Evolutionary conservation across 2,329 filamentous ascomycete species (phyloP).

Genomic region (Pseudocercospora crystallina): DNA sequence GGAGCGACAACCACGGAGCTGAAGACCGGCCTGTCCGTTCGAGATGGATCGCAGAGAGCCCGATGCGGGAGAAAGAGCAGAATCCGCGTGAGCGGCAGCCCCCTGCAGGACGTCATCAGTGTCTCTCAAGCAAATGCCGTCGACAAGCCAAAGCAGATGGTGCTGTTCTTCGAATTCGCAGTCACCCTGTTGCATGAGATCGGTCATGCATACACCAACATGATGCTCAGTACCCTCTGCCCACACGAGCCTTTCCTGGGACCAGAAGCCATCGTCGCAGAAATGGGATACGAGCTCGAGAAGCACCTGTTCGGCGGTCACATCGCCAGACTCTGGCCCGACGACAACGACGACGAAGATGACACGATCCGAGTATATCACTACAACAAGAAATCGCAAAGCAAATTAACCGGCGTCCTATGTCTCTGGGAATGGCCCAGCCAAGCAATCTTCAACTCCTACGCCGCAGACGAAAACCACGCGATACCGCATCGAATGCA

Average conservation of each 20-base stretch:
- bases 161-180: not conserved
- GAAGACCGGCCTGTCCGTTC: not conserved
- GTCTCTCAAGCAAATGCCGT: no score
- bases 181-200: not conserved
- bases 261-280: not conserved
- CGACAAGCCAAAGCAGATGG: not conserved
- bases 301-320: not conserved
- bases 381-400: not conserved
- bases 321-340: not conserved
- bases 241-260: not conserved
- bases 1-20: not conserved
- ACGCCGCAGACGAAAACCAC: not conserved
- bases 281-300: conserved; percentile 1
- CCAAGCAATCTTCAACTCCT: not conserved
- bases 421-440: not conserved
- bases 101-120: no score
- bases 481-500: not conserved
- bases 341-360: no score
- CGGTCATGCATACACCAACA: not conserved
- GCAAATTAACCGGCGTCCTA: not conserved
- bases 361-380: no score
- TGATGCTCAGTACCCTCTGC: not conserved
- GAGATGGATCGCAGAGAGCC: not conserved
- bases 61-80: no score
- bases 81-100: no score